Evolutionary conservation across 1,139 yeast species (phyloP), one percentile per base, ranked within the genome.

Genomic region (Scheffersomyces lignicola): DNA sequence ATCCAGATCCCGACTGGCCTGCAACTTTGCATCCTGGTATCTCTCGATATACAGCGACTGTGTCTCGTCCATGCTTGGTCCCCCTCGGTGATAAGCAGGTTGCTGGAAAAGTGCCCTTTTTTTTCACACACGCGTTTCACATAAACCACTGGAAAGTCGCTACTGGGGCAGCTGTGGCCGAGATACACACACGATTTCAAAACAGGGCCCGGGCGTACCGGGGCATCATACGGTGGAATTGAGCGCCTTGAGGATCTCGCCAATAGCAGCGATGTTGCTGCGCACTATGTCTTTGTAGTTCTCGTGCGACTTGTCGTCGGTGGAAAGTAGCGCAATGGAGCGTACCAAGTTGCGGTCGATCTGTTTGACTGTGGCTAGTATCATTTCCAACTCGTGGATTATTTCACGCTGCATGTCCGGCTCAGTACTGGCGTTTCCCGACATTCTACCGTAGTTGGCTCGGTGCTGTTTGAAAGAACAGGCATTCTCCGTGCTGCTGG

Each of bases 341-440:
- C 49, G 49, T n/a, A 43, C 30, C 13, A 67, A 29, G 39, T 59
- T 64, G 12, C 38, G 40, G 36, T 67, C 58, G 23, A 66, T 64
- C 31, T 48, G 49, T 29, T 55, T 54, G 9, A 56, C 51, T 2
- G 72, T 66, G 15, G 52, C 38, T 12, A 62, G 49, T 4, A 67
- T 67, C 53, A 62, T 45, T 34, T 58, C 54, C 24, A 67, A 50
- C 43, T 67, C 71, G n/a, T n/a, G n/a, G n/a, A n/a, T n/a, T n/a
- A n/a, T n/a, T n/a, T n/a, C n/a, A n/a, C n/a, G n/a, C n/a, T n/a
- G n/a, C n/a, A n/a, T n/a, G n/a, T n/a, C n/a, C n/a, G n/a, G n/a
- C n/a, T n/a, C n/a, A n/a, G n/a, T n/a, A n/a, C n/a, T n/a, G n/a
- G n/a, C n/a, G n/a, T n/a, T n/a, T n/a, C n/a, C n/a, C n/a, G n/a